Evolutionary conservation across 805 yeast species (phyloP), one percentile per base, ranked within the genome.

Genomic region (Wickerhamomyces sydowiorum): DNA sequence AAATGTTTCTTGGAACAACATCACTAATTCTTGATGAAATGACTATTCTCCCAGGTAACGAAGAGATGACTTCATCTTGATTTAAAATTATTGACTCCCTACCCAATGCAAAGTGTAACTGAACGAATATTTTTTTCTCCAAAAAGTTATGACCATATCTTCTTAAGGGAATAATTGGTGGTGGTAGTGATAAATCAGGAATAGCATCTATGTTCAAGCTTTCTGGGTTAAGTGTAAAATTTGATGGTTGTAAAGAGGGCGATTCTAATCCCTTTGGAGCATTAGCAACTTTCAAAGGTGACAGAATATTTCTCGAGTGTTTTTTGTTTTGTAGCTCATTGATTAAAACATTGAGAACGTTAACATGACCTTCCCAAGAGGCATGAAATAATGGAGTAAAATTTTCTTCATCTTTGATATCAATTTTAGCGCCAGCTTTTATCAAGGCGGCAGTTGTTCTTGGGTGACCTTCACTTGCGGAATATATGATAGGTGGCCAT

Each of bases 91-190:
- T 64, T 1, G 79, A 69, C 34, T 69, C 65, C 38, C 71, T 58
- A 8, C 69, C 67, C 43, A 73, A 40, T 51, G 80, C 78, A 53
- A 89, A 82, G 2, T 76, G 73, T 34, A 93, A 65, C 57, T 90
- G 96, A 24, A 93, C 73, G 47, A 89, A 79, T 5, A 87, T 87
- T 60, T 87, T 88, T 59, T 86, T 86, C 57, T 93, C 98, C 55
- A 93, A 66, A 67, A 89, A 93, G 60, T 88, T 93, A 63, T 93
- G 99, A 14, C 99, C 99, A 59, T 93, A 93, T 53, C 95, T 78
- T 54, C 96, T 74, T 41, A 93, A 67, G 1, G 99, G 99, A 39
- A 93, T 79, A 41, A 93, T 87, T 4, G 99, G 99, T 1, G 99
- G 99, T 1, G 99, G 99, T 44, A 93, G 70, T 19, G 89, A 78